Evolutionary conservation across 257 asterid species (phyloP).

Genomic region (Buddleja alternifolia): DNA sequence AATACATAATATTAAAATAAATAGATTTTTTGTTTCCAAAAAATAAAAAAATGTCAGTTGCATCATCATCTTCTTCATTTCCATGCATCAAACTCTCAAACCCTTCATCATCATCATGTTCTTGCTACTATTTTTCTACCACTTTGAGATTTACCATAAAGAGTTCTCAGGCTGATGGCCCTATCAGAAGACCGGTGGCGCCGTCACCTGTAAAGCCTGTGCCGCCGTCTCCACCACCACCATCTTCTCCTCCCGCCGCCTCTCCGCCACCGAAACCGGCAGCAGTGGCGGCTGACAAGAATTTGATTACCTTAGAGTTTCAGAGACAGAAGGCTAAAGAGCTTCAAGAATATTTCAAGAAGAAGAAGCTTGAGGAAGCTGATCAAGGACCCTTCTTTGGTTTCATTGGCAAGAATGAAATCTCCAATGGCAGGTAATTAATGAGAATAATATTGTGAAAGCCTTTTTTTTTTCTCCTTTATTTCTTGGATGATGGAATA

Average conservation of each 20-base stretch:
- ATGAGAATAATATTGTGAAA: too few relatives aligned
- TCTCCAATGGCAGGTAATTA: slow-evolving; percentile 86
- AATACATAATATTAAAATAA: neutral
- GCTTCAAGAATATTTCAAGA: slow-evolving; percentile 87
- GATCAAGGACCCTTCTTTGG: slow-evolving; percentile 96
- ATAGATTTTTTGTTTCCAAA: too few relatives aligned
- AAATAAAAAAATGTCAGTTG: slow-evolving; percentile 47
- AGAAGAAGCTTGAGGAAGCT: slow-evolving; percentile 87
- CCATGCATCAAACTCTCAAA: slow-evolving; percentile 53
- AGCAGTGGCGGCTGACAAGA: slow-evolving; percentile 43
- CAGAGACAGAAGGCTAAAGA: slow-evolving; percentile 98
- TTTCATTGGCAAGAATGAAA: slow-evolving; percentile 84
- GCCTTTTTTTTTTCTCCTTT: too few relatives aligned
- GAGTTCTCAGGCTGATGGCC: slow-evolving; percentile 86
- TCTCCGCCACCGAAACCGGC: slow-evolving; percentile 46
- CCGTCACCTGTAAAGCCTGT: slow-evolving; percentile 83
- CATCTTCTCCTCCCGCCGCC: too few relatives aligned
- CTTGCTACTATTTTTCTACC: slow-evolving; percentile 36
- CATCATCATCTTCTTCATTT: slow-evolving; percentile 62
- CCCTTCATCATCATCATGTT: slow-evolving; percentile 37
- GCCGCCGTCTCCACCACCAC: slow-evolving; percentile 56
- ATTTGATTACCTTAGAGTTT: slow-evolving; percentile 74
- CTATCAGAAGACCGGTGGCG: slow-evolving; percentile 84
- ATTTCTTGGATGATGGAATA: too few relatives aligned
- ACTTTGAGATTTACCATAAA: slow-evolving; percentile 62